Percentiles rank a stretch among this genome's conserved stretches.
These are phyloP conservation scores for Amaranthus palmeri DNA, from an alignment of 148 eudicot species.

Conservation along the genomic window DNA sequence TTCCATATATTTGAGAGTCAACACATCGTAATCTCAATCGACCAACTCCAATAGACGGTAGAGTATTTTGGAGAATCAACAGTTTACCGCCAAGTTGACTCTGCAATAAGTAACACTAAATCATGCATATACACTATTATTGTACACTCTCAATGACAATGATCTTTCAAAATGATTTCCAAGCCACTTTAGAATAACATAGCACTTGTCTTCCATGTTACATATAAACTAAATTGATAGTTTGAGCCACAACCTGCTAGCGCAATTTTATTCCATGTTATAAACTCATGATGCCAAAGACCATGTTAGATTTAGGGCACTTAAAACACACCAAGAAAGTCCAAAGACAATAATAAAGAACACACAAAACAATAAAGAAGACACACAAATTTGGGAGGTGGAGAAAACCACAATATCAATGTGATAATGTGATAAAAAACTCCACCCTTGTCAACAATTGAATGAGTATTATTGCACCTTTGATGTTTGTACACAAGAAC, in stretches of 20 bases:
- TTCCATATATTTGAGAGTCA: constrained; percentile 73
- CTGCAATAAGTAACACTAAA: constrained; percentile 37
- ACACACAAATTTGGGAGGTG: too few relatives aligned
- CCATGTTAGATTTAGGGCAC: too few relatives aligned
- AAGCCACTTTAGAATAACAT: not conserved
- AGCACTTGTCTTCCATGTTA: constrained; percentile 49
- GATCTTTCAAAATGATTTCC: not conserved
- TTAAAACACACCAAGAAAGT: too few relatives aligned
- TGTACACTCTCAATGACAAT: not conserved
- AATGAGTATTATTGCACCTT: too few relatives aligned
- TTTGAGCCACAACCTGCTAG: constrained; percentile 81
- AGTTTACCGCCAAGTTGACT: constrained; percentile 94
- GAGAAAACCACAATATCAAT: too few relatives aligned
- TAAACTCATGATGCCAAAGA: not conserved
- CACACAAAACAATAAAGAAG: too few relatives aligned
- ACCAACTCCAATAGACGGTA: constrained; percentile 91
- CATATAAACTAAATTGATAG: constrained; percentile 56
- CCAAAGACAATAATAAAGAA: too few relatives aligned
- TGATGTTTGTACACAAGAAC: too few relatives aligned
- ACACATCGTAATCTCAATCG: constrained; percentile 90
- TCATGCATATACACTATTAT: not conserved
- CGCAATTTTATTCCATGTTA: constrained; percentile 8
- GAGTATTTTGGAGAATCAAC: constrained; percentile 87
- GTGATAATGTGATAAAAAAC: too few relatives aligned
- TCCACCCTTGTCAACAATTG: too few relatives aligned